phyloP scores from a whole-genome alignment of 495 filamentous ascomycete genomes.

The Xylaria scruposa region DNA sequence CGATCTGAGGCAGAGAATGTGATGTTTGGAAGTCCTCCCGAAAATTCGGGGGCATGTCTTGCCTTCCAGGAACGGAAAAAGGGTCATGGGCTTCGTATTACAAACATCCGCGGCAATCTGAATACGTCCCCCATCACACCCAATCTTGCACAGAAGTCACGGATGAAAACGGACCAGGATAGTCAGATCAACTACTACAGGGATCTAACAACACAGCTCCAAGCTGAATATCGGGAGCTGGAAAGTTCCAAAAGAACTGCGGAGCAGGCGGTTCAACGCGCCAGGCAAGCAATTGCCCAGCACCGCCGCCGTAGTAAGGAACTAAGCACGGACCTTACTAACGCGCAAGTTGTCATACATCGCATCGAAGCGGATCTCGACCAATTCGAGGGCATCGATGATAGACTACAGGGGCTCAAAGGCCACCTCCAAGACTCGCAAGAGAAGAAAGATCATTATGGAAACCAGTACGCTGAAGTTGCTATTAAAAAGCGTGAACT shows the following conservation, averaged over 20 bases:
- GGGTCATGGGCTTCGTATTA: slow-evolving; percentile 69
- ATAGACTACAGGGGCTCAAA: slow-evolving; percentile 44
- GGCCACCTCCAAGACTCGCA: slow-evolving; percentile 41
- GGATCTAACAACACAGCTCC: slow-evolving; percentile 50
- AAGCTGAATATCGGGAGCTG: slow-evolving; percentile 48
- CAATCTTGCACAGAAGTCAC: slow-evolving; percentile 49
- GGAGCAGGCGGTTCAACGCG: slow-evolving; percentile 62
- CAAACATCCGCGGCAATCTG: slow-evolving; percentile 54
- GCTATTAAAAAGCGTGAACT: slow-evolving; percentile 45
- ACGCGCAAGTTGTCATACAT: slow-evolving; percentile 35
- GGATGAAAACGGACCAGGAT: slow-evolving; percentile 80
- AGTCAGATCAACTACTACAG: slow-evolving; percentile 39
- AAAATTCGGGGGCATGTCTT: slow-evolving; percentile 76
- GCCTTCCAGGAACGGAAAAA: slow-evolving; percentile 63
- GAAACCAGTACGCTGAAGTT: slow-evolving; percentile 50
- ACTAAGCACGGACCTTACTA: slow-evolving; percentile 37
- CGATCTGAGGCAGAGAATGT: slow-evolving; percentile 68
- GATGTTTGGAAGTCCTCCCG: slow-evolving; percentile 70
- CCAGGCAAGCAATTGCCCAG: slow-evolving; percentile 62
- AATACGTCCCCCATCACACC: slow-evolving; percentile 42
- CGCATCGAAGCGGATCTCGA: slow-evolving; percentile 47
- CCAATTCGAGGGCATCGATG: slow-evolving; percentile 52
- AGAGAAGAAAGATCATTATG: slow-evolving; percentile 45
- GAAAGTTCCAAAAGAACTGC: slow-evolving; percentile 53
- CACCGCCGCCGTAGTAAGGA: slow-evolving; percentile 48